These are phyloP conservation scores for Hirsutella rhossiliensis DNA, from an alignment of 2,329 filamentous ascomycete genomes.

Conservation along the genomic window DNA sequence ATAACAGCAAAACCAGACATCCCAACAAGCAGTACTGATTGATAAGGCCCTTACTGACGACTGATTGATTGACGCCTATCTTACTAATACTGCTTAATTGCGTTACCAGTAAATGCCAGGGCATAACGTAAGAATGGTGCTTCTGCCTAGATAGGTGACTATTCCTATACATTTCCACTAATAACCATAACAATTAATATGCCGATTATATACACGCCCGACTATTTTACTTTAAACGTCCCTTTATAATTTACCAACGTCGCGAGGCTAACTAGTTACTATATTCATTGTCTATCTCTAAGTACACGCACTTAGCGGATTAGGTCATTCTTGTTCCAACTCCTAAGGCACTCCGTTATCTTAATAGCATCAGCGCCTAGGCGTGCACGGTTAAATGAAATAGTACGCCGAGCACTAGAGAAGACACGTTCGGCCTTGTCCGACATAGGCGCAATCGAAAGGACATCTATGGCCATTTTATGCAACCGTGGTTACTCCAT, in stretches of 20 bases:
- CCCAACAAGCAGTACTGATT: conserved; percentile 5
- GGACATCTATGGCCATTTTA: conserved; percentile 1
- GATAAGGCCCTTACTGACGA: conserved; percentile 4
- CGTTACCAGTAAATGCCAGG: background rate
- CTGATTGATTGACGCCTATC: background rate
- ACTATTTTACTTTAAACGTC: too few species aligned
- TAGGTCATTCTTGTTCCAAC: conserved; percentile 3
- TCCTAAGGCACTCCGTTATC: conserved; percentile 5
- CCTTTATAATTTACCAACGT: too few species aligned
- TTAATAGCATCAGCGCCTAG: conserved; percentile 4
- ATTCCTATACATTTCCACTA: too few species aligned
- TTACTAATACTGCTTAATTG: conserved; percentile 3
- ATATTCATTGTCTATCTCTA: background rate
- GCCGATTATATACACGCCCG: too few species aligned
- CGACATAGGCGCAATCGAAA: conserved; percentile 4
- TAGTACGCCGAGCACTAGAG: conserved; percentile 2
- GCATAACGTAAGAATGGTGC: background rate
- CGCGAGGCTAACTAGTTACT: background rate
- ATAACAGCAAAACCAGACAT: too few species aligned
- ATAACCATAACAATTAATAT: too few species aligned
- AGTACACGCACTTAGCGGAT: conserved; percentile 1
- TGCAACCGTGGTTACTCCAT: conserved; percentile 3
- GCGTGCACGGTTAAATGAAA: conserved; percentile 3
- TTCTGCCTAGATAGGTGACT: background rate
- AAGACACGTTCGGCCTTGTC: conserved; percentile 3